Evolutionary conservation across 768 basidiomycete genomes (phyloP), one percentile per base, ranked within the genome.

Genomic region (Pilatotrama ljubarskyi): DNA sequence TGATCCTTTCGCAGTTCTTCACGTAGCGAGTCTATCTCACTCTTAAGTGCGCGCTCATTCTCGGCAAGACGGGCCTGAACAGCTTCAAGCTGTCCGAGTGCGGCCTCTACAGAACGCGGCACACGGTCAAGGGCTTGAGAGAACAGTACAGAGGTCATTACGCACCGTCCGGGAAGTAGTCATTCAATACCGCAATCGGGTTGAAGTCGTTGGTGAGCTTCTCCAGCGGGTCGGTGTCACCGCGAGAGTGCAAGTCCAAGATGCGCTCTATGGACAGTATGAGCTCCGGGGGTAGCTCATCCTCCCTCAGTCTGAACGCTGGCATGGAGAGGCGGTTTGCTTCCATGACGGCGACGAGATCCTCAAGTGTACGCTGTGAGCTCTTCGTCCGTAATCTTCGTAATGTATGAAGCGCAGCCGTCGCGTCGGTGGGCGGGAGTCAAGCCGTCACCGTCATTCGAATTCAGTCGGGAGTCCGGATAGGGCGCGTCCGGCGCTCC

Each of bases 111-210:
- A 5, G 36, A 6, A 6, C n/a, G 13, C 15, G 10, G 36, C 8
- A 14, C n/a, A 20, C 15, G 10, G 29, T 43, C 24, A 29, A 10
- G 18, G 2, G 20, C n/a, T 29, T 2, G 20, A 9, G 32, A 67
- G 14, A 43, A 52, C 5, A 22, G 42, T 26, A 24, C 11, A 32
- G 15, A 26, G 13, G 43, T 44, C 46, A 25, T 25, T 42, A 79
- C 77, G 54, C 62, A 91, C 93, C 91, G 73, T 93, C 81, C 1
- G 92, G 92, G 68, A 95, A 92, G 65, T 89, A 82, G 29, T 79
- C 78, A 63, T 94, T 91, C 50, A 74, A 67, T 44, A 85, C 76
- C 55, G 80, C 78, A 9, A 83, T 73, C 0, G 84, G 77, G 63
- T 77, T 80, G 73, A 90, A 88, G 51, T 80, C 76, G 55, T 78